A percentile compares a stretch with the other conserved stretches of the same genome.
Evolutionary conservation across 352 stramenopile genomes (phyloP).

Genomic region (Pythium myriotylum): DNA sequence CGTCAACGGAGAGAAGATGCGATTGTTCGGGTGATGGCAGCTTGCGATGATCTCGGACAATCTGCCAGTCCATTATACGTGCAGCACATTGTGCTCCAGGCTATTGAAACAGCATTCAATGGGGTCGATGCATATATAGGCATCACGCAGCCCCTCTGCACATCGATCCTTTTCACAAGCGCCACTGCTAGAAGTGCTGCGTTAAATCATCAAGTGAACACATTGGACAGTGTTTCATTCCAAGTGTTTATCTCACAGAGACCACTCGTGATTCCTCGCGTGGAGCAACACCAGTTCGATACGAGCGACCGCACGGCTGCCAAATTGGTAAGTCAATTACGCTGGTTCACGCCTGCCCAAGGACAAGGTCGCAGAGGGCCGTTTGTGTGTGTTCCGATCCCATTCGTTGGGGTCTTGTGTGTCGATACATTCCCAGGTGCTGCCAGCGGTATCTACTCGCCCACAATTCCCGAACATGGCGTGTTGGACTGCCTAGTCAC

Average conservation of each 20-base stretch:
- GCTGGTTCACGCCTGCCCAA: conserved; percentile 24
- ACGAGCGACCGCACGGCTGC: neutral
- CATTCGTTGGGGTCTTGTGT: conserved; percentile 64
- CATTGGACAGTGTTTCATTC: conserved; percentile 50
- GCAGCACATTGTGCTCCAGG: conserved; percentile 48
- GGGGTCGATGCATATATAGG: conserved; percentile 71
- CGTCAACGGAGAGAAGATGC: conserved; percentile 35
- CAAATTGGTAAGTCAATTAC: conserved; percentile 5
- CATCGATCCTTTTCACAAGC: conserved; percentile 50
- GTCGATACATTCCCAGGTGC: conserved; percentile 72
- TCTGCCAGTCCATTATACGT: conserved; percentile 33
- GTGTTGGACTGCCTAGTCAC: conserved; percentile 54
- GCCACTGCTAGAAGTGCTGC: conserved; percentile 57
- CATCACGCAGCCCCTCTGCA: conserved; percentile 53
- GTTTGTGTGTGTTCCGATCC: conserved; percentile 73
- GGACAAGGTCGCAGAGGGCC: conserved; percentile 29
- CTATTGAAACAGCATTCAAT: conserved; percentile 59
- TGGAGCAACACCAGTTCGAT: conserved; percentile 34
- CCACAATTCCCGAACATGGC: conserved; percentile 51
- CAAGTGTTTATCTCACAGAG: conserved; percentile 52
- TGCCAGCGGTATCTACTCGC: conserved; percentile 48
- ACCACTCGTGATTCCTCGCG: conserved; percentile 49
- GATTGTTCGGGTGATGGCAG: conserved; percentile 49
- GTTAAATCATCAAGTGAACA: conserved; percentile 42
- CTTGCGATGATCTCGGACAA: conserved; percentile 45